Base-by-base conservation (phyloP, 805 yeast genomes). In the Debaryomyces castellii region DNA sequence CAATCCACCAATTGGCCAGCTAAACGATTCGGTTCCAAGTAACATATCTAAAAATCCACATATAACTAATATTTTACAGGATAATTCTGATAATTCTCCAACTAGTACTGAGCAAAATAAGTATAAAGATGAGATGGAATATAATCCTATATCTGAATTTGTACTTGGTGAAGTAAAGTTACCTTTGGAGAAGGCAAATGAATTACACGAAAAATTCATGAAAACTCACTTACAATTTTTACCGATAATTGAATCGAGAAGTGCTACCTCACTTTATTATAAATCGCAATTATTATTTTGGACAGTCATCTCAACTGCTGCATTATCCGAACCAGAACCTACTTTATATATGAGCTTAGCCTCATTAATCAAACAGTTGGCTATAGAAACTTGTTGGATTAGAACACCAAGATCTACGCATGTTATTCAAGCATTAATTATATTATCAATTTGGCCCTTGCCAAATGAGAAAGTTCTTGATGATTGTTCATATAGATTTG, bases 401-500 rank as follows among this genome's bases (percentile, higher is more conserved):
- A 73, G 91, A 46, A 91, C 97, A 0, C 97, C 97, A 2, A 76
- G 97, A 59, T 87, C 96, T 2, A 88, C 97, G 0, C 96, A 91
- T 62, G 91, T 91, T 33, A 89, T 91, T 6, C 97, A 91, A 60
- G 96, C 97, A 0, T 70, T 91, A 33, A 68, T 91, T 21, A 85
- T 91, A n/a, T 71, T 91, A 23, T 82, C 91, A 23, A 82, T 82
- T 12, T 91, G 97, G 97, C 97, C 97, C 0, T 64, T 91, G 38
- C 97, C 97, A 0, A 90, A 90, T 58, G 91, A 87, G 58, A 91
- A 90, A 58, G 92, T 91, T 16, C 71, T 91, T 48, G 97, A 91
- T 66, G 97, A 91, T 60, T 85, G 94, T 59, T 86, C 96, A 2
- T 90, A 89, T 57, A 74, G 97, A 57, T 91, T 89, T 64, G 82